A percentile compares a stretch with the other conserved stretches of the same genome.
Evolutionary conservation across 495 filamentous ascomycete genomes (phyloP).

Genomic region (Hypoxylon subgilvum): DNA sequence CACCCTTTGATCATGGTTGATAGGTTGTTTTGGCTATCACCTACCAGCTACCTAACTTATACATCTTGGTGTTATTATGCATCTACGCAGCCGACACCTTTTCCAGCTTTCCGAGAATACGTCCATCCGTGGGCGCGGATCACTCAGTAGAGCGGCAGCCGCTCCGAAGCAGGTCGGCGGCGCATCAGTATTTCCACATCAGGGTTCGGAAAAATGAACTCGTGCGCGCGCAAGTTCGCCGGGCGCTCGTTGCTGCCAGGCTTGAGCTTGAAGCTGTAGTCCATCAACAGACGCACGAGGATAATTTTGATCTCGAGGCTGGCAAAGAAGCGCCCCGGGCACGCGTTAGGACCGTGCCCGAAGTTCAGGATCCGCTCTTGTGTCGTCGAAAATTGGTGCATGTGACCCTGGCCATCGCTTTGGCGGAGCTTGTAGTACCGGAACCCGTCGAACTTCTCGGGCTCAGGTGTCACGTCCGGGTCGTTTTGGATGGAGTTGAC

Average conservation of each 20-base stretch:
- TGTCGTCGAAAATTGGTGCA: conserved; percentile 37
- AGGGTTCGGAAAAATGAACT: conserved; percentile 12
- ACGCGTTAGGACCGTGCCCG: conserved; percentile 42
- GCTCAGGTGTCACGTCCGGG: conserved; percentile 29
- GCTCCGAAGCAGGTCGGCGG: no score
- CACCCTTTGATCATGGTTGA: no score
- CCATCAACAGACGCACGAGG: conserved; percentile 49
- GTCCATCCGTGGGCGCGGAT: no score
- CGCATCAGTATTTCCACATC: conserved; percentile 33
- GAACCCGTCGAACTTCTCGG: conserved; percentile 50
- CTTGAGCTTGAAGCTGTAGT: conserved; percentile 54
- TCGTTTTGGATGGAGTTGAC: conserved; percentile 4
- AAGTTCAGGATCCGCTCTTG: conserved; percentile 41
- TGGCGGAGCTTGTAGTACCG: conserved; percentile 44
- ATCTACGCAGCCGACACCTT: no score
- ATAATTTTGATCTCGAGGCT: conserved; percentile 47
- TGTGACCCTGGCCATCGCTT: conserved; percentile 15
- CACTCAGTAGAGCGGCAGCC: no score
- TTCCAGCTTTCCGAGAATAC: no score
- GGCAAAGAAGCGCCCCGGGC: conserved; percentile 54
- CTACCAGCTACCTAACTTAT: no score
- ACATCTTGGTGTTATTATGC: no score
- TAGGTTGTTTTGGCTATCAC: no score
- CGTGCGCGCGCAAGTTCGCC: conserved; percentile 3
- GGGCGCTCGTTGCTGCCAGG: conserved; percentile 12